Conservation (phyloP, 768 basidiomycete species). For the Russula sp. region DNA sequence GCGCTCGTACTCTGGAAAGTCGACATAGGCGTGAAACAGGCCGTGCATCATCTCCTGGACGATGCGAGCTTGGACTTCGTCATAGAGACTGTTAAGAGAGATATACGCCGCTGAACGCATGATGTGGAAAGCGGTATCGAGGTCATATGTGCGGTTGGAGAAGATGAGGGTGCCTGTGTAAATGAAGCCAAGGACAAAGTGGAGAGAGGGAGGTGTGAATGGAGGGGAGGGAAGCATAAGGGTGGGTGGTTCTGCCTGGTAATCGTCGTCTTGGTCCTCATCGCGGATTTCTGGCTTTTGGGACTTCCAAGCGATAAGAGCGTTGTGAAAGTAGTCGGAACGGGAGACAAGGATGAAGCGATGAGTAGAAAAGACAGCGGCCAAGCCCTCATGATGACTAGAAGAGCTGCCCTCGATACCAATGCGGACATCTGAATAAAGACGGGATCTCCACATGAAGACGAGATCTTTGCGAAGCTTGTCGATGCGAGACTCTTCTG, state of each 20-base stretch:
- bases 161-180: conserved; percentile 94
- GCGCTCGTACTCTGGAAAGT: conserved; percentile 72
- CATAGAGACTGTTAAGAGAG: conserved; percentile 59
- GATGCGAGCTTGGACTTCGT: conserved; percentile 78
- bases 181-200: conserved; percentile 91
- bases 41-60: conserved; percentile 88
- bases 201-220: conserved; percentile 89
- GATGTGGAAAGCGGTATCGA: conserved; percentile 86
- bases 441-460: conserved; percentile 93
- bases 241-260: conserved; percentile 44
- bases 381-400: conserved; percentile 58
- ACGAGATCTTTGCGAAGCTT: conserved; percentile 90
- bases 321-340: conserved; percentile 78
- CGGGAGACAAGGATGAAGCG: conserved; percentile 89
- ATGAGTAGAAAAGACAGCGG: conserved; percentile 86
- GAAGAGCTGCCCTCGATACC: conserved; percentile 65
- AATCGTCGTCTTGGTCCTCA: conserved; percentile 27
- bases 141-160: conserved; percentile 88
- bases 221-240: conserved; percentile 83
- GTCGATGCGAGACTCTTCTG: conserved; percentile 59
- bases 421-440: conserved; percentile 89
- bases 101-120: conserved; percentile 81
- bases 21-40: conserved; percentile 76
- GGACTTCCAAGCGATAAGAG: conserved; percentile 64
- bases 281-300: conserved; percentile 31